A percentile compares a stretch with the other conserved stretches of the same genome.
Conservation (phyloP, 495 filamentous ascomycete genomes). For the Chaetomium tenue region DNA sequence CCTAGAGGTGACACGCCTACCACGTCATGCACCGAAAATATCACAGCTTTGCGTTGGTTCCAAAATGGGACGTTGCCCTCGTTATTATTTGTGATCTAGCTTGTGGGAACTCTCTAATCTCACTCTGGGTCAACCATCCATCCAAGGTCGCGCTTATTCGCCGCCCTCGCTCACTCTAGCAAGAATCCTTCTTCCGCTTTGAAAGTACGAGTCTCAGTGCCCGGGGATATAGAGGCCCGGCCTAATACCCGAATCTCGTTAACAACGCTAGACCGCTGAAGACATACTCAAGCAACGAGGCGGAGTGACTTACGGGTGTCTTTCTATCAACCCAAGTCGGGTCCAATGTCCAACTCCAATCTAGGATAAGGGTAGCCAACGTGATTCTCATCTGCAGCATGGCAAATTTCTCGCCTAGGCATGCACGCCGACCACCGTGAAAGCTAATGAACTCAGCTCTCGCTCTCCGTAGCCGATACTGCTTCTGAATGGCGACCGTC, state of each 20-base stretch:
- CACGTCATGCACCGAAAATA: too few species aligned
- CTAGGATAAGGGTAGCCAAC: conserved; percentile 10
- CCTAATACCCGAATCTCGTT: background rate
- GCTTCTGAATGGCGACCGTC: conserved; percentile 18
- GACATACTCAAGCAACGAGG: background rate
- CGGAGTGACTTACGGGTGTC: conserved; percentile 17
- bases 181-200: background rate
- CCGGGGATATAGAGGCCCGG: conserved; percentile 13
- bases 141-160: too few species aligned
- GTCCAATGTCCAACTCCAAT: conserved; percentile 20
- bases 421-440: conserved; percentile 36
- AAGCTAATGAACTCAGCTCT: conserved; percentile 37
- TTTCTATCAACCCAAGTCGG: conserved; percentile 20
- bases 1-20: too few species aligned
- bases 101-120: too few species aligned
- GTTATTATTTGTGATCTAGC: background rate
- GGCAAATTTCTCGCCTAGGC: conserved; percentile 36
- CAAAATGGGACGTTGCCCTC: too few species aligned
- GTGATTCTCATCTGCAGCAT: conserved; percentile 24
- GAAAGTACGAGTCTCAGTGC: conserved; percentile 5
- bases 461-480: conserved; percentile 24
- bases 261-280: background rate
- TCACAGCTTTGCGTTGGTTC: too few species aligned
- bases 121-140: too few species aligned
- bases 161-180: background rate